A percentile compares a stretch with the other conserved stretches of the same genome.
Evolutionary conservation across 2,329 filamentous ascomycete genomes (phyloP).

Genomic region (Aspergillus quadrilineatus): DNA sequence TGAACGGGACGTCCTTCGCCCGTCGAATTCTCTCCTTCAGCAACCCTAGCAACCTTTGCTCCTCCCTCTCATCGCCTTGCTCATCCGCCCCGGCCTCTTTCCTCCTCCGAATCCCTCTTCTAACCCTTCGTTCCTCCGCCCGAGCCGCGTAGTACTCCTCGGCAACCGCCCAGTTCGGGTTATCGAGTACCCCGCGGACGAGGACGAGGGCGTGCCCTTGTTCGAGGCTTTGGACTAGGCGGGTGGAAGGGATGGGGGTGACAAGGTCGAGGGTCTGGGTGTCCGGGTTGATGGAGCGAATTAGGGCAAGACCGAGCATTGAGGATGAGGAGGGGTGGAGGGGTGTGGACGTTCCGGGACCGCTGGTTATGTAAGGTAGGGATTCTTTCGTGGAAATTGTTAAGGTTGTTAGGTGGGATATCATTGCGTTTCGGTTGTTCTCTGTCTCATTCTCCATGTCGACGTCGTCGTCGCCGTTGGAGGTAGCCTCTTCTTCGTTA

Average conservation of each 20-base stretch:
- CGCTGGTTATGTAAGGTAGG: constrained; percentile 52
- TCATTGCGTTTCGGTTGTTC: constrained; percentile 4
- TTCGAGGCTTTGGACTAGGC: constrained; percentile 32
- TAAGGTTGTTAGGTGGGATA: constrained; percentile 16
- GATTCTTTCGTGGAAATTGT: constrained; percentile 45
- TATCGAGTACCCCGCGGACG: constrained; percentile 48
- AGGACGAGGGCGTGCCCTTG: constrained; percentile 46
- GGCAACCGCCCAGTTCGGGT: constrained; percentile 46
- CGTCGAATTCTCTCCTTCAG: constrained; percentile 36
- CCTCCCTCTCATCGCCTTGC: constrained; percentile 5
- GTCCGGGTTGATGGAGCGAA: constrained; percentile 42
- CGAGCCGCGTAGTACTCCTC: constrained; percentile 44
- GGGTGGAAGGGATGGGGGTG: constrained; percentile 46
- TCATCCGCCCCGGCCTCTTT: background rate
- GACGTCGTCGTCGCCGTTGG: background rate
- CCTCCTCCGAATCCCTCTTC: constrained; percentile 21
- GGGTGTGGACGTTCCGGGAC: constrained; percentile 41
- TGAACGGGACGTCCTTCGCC: constrained; percentile 43
- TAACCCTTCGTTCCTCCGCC: constrained; percentile 36
- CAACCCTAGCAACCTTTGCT: constrained; percentile 23
- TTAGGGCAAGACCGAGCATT: constrained; percentile 52
- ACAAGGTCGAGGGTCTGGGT: constrained; percentile 47
- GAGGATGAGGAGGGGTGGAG: constrained; percentile 50
- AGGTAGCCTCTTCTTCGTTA: background rate
- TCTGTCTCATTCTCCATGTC: constrained; percentile 20